These are phyloP conservation scores for Camelina sativa DNA, from an alignment of 345 rosid species.

Conservation along the genomic window DNA sequence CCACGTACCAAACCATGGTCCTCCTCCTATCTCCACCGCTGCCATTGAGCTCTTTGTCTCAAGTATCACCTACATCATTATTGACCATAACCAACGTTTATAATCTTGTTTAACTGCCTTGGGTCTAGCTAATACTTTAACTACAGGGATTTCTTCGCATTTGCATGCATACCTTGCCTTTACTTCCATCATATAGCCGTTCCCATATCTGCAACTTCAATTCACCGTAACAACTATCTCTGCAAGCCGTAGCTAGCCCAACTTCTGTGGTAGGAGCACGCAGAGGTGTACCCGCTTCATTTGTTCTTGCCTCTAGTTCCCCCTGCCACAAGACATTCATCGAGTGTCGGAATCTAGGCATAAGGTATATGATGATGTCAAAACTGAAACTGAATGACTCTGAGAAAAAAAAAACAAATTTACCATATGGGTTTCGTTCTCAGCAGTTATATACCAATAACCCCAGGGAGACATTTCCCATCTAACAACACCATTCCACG, in stretches of 20 bases:
- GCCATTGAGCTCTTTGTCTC: slow-evolving; percentile 85
- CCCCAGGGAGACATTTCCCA: slow-evolving; percentile 94
- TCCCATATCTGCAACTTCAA: slow-evolving; percentile 87
- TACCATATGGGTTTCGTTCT: slow-evolving; percentile 77
- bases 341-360: slow-evolving; percentile 3
- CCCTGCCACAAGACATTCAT: slow-evolving; percentile 52
- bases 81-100: slow-evolving; percentile 7
- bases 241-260: slow-evolving; percentile 89
- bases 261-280: slow-evolving; percentile 89
- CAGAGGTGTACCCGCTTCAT: slow-evolving; percentile 76
- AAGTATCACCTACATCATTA: slow-evolving; percentile 60
- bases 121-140: slow-evolving; percentile 7
- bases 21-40: slow-evolving; percentile 93
- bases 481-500: slow-evolving; percentile 77
- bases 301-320: slow-evolving; percentile 77
- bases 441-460: slow-evolving; percentile 76
- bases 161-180: slow-evolving; percentile 71
- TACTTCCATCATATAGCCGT: slow-evolving; percentile 65
- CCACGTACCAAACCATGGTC: slow-evolving; percentile 96
- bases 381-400: slow-evolving; percentile 21
- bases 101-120: slow-evolving; percentile 8
- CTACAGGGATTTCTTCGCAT: neutral
- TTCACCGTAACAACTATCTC: slow-evolving; percentile 76
- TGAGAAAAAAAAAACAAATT: slow-evolving; percentile 4
- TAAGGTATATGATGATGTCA: slow-evolving; percentile 1